These are phyloP conservation scores for Pascua guehoae DNA, from an alignment of 1,284 basidiomycete species.

Conservation along the genomic window DNA sequence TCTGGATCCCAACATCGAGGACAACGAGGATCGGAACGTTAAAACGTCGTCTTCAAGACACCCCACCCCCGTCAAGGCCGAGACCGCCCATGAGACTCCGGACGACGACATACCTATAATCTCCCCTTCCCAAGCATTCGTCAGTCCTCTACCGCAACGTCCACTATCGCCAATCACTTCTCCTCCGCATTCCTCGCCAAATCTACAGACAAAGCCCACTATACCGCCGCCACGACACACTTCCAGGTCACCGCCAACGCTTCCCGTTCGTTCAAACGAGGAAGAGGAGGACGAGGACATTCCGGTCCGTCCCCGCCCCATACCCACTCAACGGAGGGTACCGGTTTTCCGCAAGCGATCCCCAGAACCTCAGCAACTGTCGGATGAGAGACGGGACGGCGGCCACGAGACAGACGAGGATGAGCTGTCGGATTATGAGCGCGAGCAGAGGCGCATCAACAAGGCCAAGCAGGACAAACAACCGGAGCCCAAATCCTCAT, in stretches of 20 bases:
- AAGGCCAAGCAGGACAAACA: neutral
- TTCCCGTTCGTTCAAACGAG: too few relatives aligned
- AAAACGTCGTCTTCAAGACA: neutral
- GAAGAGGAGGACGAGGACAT: neutral
- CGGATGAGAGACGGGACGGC: neutral
- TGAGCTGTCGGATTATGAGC: conserved; percentile 26
- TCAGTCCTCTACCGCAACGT: neutral
- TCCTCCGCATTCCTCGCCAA: too few relatives aligned
- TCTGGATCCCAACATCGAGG: conserved; percentile 9
- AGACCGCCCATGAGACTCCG: neutral
- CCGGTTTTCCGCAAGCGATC: neutral
- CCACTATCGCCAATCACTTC: too few relatives aligned
- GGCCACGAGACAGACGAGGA: conserved; percentile 6
- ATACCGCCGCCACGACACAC: neutral
- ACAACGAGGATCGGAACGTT: too few relatives aligned
- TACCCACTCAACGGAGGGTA: neutral
- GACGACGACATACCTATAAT: neutral
- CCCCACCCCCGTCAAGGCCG: neutral
- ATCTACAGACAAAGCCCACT: neutral
- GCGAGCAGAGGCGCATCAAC: conserved; percentile 4
- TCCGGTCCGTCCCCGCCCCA: neutral
- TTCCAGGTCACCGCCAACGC: too few relatives aligned
- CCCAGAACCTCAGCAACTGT: neutral
- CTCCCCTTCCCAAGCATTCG: neutral
- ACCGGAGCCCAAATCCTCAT: neutral